Percentiles rank a stretch among this genome's conserved stretches.
Evolutionary conservation across 129 eudicot species (phyloP).

Genomic region (Dittrichia graveolens): DNA sequence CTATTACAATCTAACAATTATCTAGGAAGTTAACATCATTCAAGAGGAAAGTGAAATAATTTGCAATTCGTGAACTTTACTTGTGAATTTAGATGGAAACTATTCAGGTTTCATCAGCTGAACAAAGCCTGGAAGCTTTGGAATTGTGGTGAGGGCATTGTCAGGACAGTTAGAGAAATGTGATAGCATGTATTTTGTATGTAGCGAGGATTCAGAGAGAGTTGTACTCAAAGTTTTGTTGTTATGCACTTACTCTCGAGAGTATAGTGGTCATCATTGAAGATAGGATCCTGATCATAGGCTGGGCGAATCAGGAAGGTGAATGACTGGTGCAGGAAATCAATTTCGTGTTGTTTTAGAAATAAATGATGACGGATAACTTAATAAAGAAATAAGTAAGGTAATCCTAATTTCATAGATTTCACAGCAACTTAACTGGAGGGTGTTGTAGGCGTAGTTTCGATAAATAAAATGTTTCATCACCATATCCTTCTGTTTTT

Average conservation of each 20-base stretch:
- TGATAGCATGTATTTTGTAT: too few relatives aligned
- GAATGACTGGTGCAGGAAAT: constrained; percentile 4
- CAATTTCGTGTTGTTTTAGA: not conserved
- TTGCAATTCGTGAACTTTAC: not conserved
- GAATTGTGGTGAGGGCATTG: constrained; percentile 6
- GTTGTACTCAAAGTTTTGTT: constrained; percentile 9
- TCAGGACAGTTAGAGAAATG: not conserved
- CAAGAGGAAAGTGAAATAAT: not conserved
- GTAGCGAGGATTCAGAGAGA: too few relatives aligned
- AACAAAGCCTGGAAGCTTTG: not conserved
- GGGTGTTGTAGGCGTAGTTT: not conserved
- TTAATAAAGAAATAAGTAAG: not conserved
- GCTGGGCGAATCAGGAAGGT: constrained; percentile 1
- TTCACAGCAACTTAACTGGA: not conserved
- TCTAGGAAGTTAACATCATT: not conserved
- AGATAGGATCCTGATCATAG: not conserved
- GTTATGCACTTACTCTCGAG: not conserved
- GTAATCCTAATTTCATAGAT: not conserved
- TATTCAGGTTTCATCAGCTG: constrained; percentile 15
- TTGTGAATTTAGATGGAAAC: not conserved
- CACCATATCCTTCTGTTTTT: not conserved
- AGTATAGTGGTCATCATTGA: not conserved
- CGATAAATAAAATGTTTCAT: not conserved
- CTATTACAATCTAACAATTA: not conserved
- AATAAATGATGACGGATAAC: not conserved